A percentile compares a stretch with the other conserved stretches of the same genome.
These are phyloP conservation scores for Oenanthe sinensis DNA, from an alignment of 129 eudicot genomes.

Conservation along the genomic window DNA sequence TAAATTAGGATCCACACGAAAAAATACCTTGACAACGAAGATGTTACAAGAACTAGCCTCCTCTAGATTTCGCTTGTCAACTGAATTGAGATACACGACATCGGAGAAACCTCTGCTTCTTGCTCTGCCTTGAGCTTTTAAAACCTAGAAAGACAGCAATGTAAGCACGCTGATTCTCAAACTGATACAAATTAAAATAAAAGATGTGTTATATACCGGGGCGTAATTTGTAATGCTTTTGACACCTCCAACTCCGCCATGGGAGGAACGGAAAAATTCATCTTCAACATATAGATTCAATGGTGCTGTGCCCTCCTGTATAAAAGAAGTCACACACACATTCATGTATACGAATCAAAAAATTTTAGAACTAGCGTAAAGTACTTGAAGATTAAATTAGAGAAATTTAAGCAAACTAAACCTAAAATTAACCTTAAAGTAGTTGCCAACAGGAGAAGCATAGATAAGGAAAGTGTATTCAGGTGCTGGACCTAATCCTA, in stretches of 20 bases:
- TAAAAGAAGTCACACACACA: neutral
- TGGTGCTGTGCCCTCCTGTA: constrained; percentile 60
- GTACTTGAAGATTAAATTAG: neutral
- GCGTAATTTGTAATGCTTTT: constrained; percentile 80
- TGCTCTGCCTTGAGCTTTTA: constrained; percentile 53
- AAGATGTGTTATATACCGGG: constrained; percentile 32
- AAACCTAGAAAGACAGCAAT: constrained; percentile 25
- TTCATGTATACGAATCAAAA: neutral
- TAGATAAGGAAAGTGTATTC: constrained; percentile 77
- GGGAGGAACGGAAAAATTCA: constrained; percentile 61
- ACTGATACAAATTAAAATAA: neutral
- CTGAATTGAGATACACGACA: constrained; percentile 76
- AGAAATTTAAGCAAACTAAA: neutral
- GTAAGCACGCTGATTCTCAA: neutral
- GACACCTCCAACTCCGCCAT: constrained; percentile 89
- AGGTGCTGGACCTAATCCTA: constrained; percentile 80
- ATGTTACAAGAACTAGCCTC: constrained; percentile 79
- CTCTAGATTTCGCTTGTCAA: constrained; percentile 58
- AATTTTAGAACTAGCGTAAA: neutral
- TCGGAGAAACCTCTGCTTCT: constrained; percentile 70
- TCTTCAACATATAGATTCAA: constrained; percentile 58
- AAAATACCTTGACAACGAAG: constrained; percentile 68
- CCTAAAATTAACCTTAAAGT: constrained; percentile 54
- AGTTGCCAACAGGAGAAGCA: constrained; percentile 88
- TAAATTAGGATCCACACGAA: neutral